These are phyloP conservation scores for Gossypium laxum DNA, from an alignment of 441 rosid species.

Conservation along the genomic window DNA sequence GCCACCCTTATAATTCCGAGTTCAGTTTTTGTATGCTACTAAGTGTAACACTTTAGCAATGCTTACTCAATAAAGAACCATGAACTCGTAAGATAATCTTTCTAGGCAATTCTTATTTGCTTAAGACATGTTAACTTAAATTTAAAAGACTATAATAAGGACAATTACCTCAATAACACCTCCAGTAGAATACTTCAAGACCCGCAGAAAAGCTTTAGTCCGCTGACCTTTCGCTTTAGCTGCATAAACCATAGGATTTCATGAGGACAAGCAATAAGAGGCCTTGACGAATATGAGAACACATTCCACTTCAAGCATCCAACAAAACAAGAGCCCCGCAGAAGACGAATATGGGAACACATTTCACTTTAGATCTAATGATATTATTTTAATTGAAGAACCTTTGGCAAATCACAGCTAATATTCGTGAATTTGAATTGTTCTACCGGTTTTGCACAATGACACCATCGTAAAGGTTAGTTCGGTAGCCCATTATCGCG, in stretches of 20 bases:
- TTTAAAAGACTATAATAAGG: background rate
- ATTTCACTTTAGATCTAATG: background rate
- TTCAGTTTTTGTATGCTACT: background rate
- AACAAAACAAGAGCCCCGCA: background rate
- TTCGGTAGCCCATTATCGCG: background rate
- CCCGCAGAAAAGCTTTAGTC: constrained; percentile 22
- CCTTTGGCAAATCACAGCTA: background rate
- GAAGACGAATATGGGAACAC: background rate
- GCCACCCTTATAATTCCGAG: background rate
- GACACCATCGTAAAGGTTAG: background rate
- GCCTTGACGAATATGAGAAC: background rate
- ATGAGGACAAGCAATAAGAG: background rate
- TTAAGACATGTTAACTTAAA: background rate
- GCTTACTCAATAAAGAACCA: background rate
- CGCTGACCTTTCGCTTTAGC: constrained; percentile 60
- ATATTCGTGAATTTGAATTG: constrained; percentile 1
- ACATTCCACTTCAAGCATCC: background rate
- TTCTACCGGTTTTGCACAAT: background rate
- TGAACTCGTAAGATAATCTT: background rate
- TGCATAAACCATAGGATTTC: constrained; percentile 32
- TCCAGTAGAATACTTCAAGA: constrained; percentile 53
- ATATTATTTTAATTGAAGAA: background rate
- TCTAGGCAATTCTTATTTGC: background rate
- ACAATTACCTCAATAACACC: constrained; percentile 84
- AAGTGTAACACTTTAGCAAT: background rate